Evolutionary conservation across 2,329 filamentous ascomycete species (phyloP).

Genomic region (Colletotrichum navitas): DNA sequence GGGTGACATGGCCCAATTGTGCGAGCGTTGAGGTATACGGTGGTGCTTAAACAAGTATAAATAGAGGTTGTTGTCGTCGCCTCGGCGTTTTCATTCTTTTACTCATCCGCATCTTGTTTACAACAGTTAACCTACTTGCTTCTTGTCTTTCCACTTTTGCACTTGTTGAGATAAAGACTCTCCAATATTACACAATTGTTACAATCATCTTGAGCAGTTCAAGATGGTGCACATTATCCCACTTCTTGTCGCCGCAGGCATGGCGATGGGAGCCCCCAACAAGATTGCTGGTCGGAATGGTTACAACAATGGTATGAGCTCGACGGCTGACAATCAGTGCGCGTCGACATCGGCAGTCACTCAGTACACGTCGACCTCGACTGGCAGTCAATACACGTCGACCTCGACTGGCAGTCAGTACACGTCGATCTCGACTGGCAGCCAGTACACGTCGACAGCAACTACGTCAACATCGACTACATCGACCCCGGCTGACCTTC

Average conservation of each 20-base stretch:
- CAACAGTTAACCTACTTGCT: not conserved
- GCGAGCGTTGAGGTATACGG: not conserved
- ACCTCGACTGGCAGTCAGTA: too few species aligned
- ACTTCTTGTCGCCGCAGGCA: constrained; percentile 9
- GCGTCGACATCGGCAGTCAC: constrained; percentile 54
- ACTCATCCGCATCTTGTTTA: not conserved
- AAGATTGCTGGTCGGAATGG: not conserved
- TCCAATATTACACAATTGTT: not conserved
- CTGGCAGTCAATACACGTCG: too few species aligned
- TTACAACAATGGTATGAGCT: not conserved
- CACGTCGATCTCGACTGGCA: not conserved
- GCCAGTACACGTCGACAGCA: not conserved
- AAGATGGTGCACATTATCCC: constrained; percentile 18
- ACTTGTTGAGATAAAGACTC: not conserved
- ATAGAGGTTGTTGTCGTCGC: too few species aligned
- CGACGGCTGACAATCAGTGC: constrained; percentile 47
- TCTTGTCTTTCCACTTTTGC: not conserved
- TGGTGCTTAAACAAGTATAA: not conserved
- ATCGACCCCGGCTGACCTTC: not conserved
- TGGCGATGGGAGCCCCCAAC: constrained; percentile 1
- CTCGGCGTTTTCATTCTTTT: not conserved
- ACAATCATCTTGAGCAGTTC: not conserved
- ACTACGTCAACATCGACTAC: not conserved
- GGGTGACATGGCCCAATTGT: not conserved
- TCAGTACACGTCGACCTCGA: too few species aligned